Conservation (phyloP, 371 early-diverging fungal species). For the Haplosporangium sp. region DNA sequence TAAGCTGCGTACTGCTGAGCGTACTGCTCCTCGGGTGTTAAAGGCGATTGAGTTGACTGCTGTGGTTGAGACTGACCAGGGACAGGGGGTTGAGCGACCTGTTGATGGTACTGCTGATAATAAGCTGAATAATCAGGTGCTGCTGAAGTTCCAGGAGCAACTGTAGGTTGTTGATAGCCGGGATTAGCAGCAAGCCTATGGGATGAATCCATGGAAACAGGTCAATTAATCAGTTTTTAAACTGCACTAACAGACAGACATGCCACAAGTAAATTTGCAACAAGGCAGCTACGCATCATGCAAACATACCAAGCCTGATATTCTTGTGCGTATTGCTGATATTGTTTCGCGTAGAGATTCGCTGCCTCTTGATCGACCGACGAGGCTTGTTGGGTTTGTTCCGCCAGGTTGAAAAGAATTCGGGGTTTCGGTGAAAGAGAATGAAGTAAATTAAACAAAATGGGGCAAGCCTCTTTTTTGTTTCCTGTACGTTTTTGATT, state of each 20-base stretch:
- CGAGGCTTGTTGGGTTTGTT: conserved; percentile 23
- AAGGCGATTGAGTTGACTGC: conserved; percentile 9
- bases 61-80: conserved; percentile 9
- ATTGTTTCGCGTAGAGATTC: conserved; percentile 44
- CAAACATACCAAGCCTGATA: conserved; percentile 42
- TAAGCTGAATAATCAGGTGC: conserved; percentile 37
- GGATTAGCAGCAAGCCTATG: conserved; percentile 47
- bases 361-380: conserved; percentile 45
- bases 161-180: conserved; percentile 32
- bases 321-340: conserved; percentile 48
- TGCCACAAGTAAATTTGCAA: not conserved
- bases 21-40: conserved; percentile 34
- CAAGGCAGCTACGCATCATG: not conserved
- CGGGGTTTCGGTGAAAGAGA: not conserved
- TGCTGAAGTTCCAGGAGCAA: conserved; percentile 2
- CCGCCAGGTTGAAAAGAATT: conserved; percentile 36
- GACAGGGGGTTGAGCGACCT: not conserved
- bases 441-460: not conserved
- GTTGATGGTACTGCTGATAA: conserved; percentile 42
- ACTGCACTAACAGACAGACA: not conserved
- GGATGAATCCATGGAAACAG: not conserved
- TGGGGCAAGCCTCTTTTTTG: no score
- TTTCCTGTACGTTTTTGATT: no score
- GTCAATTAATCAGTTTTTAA: not conserved
- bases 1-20: conserved; percentile 50